phyloP scores from a whole-genome alignment of 2,329 filamentous ascomycete genomes.

The Thielaviopsis populi region DNA sequence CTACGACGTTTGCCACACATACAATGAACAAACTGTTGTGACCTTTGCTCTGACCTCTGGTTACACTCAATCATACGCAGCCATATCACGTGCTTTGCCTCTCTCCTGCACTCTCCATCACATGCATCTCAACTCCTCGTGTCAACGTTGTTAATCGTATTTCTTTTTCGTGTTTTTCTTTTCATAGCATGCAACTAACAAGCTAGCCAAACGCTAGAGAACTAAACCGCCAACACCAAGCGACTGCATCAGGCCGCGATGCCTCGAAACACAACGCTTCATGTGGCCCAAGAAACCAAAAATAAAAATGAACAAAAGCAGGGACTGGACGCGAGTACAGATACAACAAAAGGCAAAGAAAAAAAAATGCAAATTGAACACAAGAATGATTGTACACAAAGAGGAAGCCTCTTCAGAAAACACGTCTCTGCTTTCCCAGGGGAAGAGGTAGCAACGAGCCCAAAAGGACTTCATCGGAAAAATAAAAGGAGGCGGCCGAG shows the following conservation, averaged over 20 bases:
- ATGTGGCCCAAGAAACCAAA: neutral
- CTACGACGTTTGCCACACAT: neutral
- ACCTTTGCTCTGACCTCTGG: neutral
- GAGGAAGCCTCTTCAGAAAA: neutral
- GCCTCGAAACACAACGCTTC: neutral
- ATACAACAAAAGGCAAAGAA: neutral
- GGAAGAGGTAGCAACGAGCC: neutral
- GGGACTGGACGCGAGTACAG: neutral
- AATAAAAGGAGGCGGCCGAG: neutral
- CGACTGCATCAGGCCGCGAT: neutral
- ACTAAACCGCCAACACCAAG: neutral
- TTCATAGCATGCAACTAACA: neutral
- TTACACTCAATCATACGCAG: too few relatives aligned
- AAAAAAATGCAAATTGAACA: conserved; percentile 2
- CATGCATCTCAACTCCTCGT: neutral
- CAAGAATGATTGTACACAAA: conserved; percentile 4
- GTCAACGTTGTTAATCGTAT: neutral
- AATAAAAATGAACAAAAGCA: neutral
- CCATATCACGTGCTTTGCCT: too few relatives aligned
- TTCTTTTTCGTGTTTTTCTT: neutral
- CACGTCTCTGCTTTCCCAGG: neutral
- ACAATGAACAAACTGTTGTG: neutral
- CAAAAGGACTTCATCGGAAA: neutral
- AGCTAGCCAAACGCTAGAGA: neutral
- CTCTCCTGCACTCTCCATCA: neutral